Conservation (phyloP, 2,329 filamentous ascomycete species). For the Cordyceps tenuipes region DNA sequence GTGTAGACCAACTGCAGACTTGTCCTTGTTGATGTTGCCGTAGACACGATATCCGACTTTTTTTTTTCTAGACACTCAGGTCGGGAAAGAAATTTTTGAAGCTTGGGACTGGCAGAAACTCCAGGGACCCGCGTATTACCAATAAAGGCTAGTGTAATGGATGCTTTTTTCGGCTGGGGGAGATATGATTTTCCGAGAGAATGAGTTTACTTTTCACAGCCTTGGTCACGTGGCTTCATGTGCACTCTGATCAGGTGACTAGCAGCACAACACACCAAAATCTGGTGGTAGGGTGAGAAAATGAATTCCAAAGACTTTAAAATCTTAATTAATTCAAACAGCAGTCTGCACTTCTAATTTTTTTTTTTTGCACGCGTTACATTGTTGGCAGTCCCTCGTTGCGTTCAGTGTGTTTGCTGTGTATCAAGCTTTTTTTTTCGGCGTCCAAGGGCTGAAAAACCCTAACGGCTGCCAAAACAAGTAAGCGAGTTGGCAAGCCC, state of each 20-base stretch:
- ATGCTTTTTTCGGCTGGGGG: neutral
- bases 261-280: neutral
- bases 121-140: conserved; percentile 6
- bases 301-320: neutral
- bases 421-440: neutral
- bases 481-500: conserved; percentile 38
- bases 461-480: conserved; percentile 30
- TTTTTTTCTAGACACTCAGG: conserved; percentile 9
- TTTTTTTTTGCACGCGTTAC: too few species aligned
- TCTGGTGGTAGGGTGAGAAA: neutral
- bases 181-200: conserved; percentile 8
- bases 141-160: neutral
- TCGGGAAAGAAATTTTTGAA: conserved; percentile 30
- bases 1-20: conserved; percentile 9
- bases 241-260: neutral
- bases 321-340: too few species aligned
- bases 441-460: conserved; percentile 30
- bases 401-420: neutral
- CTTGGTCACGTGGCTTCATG: neutral
- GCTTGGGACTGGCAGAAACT: conserved; percentile 20
- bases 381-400: neutral
- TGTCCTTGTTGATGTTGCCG: conserved; percentile 17
- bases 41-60: conserved; percentile 18
- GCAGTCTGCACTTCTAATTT: neutral
- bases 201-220: neutral